Evolutionary conservation across 2,329 filamentous ascomycete genomes (phyloP).

Genomic region (Aphanocladium album): DNA sequence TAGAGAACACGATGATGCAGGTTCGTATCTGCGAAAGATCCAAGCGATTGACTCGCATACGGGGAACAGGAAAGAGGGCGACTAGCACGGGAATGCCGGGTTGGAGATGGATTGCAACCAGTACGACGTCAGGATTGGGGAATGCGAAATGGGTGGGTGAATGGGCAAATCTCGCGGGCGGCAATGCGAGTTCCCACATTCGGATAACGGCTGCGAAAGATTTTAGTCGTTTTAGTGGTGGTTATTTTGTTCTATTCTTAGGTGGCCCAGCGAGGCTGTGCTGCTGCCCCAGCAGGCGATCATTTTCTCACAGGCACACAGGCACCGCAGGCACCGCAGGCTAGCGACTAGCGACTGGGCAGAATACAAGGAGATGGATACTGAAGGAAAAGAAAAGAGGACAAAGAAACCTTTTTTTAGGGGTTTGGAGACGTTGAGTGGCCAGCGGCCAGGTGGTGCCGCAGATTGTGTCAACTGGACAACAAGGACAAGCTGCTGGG

Average conservation of each 20-base stretch:
- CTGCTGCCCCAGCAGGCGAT: too few relatives aligned
- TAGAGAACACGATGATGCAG: background rate
- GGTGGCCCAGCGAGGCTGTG: background rate
- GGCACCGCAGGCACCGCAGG: too few relatives aligned
- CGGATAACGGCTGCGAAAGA: slow-evolving; percentile 5
- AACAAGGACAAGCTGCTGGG: too few relatives aligned
- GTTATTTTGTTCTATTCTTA: too few relatives aligned
- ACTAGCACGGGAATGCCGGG: background rate
- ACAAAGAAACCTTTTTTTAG: too few relatives aligned
- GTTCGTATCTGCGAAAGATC: background rate
- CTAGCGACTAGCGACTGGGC: too few relatives aligned
- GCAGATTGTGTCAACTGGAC: background rate
- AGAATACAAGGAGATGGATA: too few relatives aligned
- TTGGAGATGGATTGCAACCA: background rate
- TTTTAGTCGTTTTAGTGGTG: slow-evolving; percentile 7
- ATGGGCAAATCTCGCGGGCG: background rate
- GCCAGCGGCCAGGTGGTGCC: too few relatives aligned
- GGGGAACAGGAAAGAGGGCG: background rate
- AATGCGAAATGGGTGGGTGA: background rate
- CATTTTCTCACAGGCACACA: too few relatives aligned
- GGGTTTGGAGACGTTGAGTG: too few relatives aligned
- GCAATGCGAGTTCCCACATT: background rate
- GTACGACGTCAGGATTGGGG: background rate
- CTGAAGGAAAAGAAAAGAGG: too few relatives aligned
- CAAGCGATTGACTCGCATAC: slow-evolving; percentile 2